Conservation (phyloP, 2,329 filamentous ascomycete genomes). For the Cytospora chrysosperma region DNA sequence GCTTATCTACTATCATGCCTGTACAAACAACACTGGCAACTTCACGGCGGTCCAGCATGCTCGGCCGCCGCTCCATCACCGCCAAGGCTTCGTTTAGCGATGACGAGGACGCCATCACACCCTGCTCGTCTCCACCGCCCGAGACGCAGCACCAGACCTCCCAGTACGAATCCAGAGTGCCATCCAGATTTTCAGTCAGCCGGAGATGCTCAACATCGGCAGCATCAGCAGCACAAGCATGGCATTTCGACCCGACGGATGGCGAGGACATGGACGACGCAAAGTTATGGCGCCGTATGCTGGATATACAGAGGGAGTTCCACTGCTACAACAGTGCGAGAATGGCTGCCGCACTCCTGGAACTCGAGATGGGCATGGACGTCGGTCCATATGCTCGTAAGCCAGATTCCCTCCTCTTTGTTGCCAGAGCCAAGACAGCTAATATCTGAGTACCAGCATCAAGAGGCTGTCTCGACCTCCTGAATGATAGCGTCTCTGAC, state of each 20-base stretch:
- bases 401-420: conserved; percentile 22
- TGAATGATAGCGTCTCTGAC: conserved; percentile 34
- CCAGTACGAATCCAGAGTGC: neutral
- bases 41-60: neutral
- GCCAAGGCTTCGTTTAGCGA: conserved; percentile 26
- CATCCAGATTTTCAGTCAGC: neutral
- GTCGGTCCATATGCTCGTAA: conserved; percentile 38
- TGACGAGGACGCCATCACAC: conserved; percentile 28
- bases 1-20: neutral
- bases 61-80: conserved; percentile 13
- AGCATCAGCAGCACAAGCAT: conserved; percentile 8
- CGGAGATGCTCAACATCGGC: conserved; percentile 7
- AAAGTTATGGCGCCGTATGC: conserved; percentile 43
- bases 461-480: conserved; percentile 33
- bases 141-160: conserved; percentile 11
- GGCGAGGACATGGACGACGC: conserved; percentile 36
- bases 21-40: neutral
- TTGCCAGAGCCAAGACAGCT: neutral
- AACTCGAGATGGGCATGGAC: conserved; percentile 35
- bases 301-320: conserved; percentile 40
- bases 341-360: conserved; percentile 43
- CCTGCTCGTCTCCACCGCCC: conserved; percentile 20
- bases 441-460: conserved; percentile 27
- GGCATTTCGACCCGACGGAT: conserved; percentile 27
- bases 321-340: conserved; percentile 46